A percentile compares a stretch with the other conserved stretches of the same genome.
Evolutionary conservation across 192 early-diverging fungal genomes (phyloP).

Genomic region (Backusella liffmaniae): DNA sequence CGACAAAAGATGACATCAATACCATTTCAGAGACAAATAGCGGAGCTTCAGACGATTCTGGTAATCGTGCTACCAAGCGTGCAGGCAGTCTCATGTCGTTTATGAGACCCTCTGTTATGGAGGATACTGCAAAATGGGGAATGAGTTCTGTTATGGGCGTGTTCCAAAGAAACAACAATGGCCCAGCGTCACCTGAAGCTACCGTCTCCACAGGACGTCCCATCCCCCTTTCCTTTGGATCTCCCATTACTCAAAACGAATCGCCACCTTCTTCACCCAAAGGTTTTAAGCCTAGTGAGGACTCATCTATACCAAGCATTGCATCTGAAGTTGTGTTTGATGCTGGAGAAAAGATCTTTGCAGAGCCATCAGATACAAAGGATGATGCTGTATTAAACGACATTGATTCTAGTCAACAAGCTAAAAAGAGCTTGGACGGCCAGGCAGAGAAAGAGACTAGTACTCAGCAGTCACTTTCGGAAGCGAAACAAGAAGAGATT

Average conservation of each 20-base stretch:
- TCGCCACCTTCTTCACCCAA: conserved; percentile 29
- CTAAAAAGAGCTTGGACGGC: background rate
- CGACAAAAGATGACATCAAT: background rate
- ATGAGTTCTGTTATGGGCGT: conserved; percentile 22
- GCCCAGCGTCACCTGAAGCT: background rate
- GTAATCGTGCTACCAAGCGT: background rate
- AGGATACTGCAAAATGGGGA: conserved; percentile 18
- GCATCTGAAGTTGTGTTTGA: conserved; percentile 24
- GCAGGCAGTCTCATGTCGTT: conserved; percentile 17
- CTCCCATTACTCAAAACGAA: conserved; percentile 6
- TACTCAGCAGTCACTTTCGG: background rate
- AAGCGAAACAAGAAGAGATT: background rate
- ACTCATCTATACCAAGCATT: background rate
- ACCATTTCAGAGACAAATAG: background rate
- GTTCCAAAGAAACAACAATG: conserved; percentile 17
- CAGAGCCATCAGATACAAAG: background rate
- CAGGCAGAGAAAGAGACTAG: background rate
- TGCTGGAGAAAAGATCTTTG: conserved; percentile 6
- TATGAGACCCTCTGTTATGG: conserved; percentile 11
- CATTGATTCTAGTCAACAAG: background rate
- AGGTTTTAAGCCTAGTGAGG: background rate
- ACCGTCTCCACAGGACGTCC: background rate
- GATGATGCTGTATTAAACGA: conserved; percentile 4
- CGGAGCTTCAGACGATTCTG: background rate
- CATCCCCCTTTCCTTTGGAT: conserved; percentile 10